Evolutionary conservation across 352 stramenopile species (phyloP).

Genomic region (Halophytophthora batemanensis): DNA sequence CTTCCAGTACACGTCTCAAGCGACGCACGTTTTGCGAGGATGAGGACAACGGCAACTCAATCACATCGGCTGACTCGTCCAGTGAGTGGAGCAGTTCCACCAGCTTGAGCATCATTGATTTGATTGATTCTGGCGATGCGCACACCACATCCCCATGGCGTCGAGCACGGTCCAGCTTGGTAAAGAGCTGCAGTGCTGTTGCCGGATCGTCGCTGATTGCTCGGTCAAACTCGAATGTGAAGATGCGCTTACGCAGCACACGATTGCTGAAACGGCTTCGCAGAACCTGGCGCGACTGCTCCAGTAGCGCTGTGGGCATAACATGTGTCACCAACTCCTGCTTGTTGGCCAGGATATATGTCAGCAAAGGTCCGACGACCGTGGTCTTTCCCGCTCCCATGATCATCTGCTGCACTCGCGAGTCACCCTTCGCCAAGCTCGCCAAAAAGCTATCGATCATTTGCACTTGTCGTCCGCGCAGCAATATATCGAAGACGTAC

Average conservation of each 20-base stretch:
- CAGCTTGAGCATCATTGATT: constrained; percentile 99
- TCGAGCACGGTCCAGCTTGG: constrained; percentile 89
- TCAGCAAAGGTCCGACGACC: constrained; percentile 97
- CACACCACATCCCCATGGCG: constrained; percentile 95
- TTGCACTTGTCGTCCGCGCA: constrained; percentile 97
- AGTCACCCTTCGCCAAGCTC: constrained; percentile 74
- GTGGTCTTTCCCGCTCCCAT: constrained; percentile 99
- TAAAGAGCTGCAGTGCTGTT: constrained; percentile 59
- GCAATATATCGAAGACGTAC: constrained; percentile 98
- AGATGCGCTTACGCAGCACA: constrained; percentile 97
- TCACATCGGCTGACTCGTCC: constrained; percentile 76
- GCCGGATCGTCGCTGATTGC: constrained; percentile 85
- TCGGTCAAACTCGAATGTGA: constrained; percentile 98
- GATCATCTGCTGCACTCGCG: constrained; percentile 97
- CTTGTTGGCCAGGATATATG: constrained; percentile 96
- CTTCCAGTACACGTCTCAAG: constrained; percentile 63
- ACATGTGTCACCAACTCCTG: constrained; percentile 96
- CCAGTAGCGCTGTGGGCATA: constrained; percentile 97
- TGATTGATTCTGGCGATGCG: constrained; percentile 98
- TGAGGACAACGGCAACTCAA: constrained; percentile 51
- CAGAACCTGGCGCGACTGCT: constrained; percentile 98
- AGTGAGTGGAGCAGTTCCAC: constrained; percentile 92
- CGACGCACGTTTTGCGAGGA: constrained; percentile 73
- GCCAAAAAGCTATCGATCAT: constrained; percentile 98
- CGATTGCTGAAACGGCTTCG: constrained; percentile 96